These are phyloP conservation scores for Backusella parvicylindrica DNA, from an alignment of 192 early-diverging fungal species.

Conservation along the genomic window DNA sequence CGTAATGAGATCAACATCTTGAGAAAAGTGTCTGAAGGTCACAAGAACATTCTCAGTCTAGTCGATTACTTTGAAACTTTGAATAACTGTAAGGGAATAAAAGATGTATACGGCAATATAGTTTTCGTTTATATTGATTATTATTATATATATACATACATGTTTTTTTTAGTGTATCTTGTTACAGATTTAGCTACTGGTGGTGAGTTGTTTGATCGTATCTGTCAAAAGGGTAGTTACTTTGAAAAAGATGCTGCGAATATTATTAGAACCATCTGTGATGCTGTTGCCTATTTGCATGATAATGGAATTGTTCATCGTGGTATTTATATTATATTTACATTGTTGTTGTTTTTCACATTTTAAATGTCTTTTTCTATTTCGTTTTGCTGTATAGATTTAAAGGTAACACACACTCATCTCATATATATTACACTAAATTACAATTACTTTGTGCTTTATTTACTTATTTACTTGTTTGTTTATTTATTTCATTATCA, in stretches of 20 bases:
- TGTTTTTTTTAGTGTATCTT: conserved; percentile 55
- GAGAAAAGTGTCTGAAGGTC: conserved; percentile 59
- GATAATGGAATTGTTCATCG: conserved; percentile 86
- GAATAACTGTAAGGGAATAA: conserved; percentile 48
- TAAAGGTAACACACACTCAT: conserved; percentile 22
- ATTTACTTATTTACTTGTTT: conserved; percentile 1
- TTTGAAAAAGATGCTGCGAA: conserved; percentile 79
- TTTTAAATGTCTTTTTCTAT: background rate
- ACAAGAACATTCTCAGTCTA: conserved; percentile 65
- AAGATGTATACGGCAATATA: too few species aligned
- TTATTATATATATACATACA: background rate
- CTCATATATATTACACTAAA: background rate
- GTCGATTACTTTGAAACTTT: conserved; percentile 78
- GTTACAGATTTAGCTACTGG: conserved; percentile 79
- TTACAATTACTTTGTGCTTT: too few species aligned
- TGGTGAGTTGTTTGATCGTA: conserved; percentile 92
- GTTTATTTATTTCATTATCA: conserved; percentile 25
- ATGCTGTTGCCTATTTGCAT: conserved; percentile 84
- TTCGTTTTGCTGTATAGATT: conserved; percentile 10
- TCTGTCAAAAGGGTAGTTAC: conserved; percentile 65
- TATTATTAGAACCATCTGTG: conserved; percentile 72
- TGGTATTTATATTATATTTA: conserved; percentile 32
- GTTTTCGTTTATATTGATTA: background rate
- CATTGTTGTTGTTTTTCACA: background rate
- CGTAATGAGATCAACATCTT: conserved; percentile 71